Evolutionary conservation across 2,329 filamentous ascomycete genomes (phyloP).

Genomic region (Fusarium sp.): DNA sequence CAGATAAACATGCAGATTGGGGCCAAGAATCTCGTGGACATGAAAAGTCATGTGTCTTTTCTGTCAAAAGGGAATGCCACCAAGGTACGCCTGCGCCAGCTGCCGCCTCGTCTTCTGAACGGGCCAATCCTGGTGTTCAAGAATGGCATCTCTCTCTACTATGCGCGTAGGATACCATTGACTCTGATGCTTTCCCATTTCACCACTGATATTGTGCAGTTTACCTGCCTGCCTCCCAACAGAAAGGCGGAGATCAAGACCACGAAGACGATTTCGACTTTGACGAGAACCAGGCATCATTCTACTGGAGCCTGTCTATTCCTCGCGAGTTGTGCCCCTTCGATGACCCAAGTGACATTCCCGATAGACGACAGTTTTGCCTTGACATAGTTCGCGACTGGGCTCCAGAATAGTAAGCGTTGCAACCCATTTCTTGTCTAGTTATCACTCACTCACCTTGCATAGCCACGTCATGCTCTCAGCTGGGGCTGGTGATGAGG

Average conservation of each 20-base stretch:
- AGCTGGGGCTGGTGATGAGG: neutral
- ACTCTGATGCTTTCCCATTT: fast-evolving
- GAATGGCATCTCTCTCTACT: neutral
- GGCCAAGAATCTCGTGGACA: neutral
- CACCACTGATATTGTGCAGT: neutral
- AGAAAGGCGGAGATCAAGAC: fast-evolving
- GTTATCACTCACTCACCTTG: neutral
- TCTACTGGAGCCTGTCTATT: neutral
- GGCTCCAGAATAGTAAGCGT: neutral
- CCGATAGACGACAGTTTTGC: neutral
- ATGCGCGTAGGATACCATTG: neutral
- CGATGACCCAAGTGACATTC: neutral
- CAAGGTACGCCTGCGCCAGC: neutral
- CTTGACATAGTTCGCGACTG: neutral
- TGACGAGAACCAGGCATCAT: neutral
- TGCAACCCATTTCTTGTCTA: fast-evolving
- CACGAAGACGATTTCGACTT: neutral
- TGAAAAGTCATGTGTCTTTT: neutral
- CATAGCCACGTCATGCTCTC: neutral
- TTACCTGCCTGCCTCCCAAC: neutral
- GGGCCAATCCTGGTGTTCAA: neutral
- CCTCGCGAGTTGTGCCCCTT: neutral
- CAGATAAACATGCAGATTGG: neutral
- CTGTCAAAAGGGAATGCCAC: neutral
- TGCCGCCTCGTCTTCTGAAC: neutral